Conservation (phyloP, 768 basidiomycete species). For the Pisolithus tinctorius region DNA sequence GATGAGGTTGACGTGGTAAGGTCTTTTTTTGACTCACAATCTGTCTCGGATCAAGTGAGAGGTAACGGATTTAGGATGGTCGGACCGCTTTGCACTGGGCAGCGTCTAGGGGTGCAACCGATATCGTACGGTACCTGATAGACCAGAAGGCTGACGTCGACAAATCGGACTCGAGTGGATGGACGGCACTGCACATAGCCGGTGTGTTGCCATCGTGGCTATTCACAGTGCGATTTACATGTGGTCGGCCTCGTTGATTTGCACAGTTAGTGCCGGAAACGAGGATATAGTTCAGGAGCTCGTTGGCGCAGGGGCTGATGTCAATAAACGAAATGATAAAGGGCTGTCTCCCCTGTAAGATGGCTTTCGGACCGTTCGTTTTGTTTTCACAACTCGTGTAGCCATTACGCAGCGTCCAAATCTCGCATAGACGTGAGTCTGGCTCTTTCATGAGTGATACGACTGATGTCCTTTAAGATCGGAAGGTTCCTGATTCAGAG, state of each 20-base stretch:
- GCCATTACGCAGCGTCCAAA: conserved; percentile 92
- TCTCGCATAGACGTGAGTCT: conserved; percentile 67
- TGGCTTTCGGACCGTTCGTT: neutral
- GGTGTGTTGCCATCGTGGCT: conserved; percentile 32
- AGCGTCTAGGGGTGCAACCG: conserved; percentile 63
- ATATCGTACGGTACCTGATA: conserved; percentile 61
- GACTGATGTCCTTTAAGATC: conserved; percentile 50
- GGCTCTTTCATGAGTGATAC: conserved; percentile 15
- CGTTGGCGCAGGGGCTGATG: conserved; percentile 75
- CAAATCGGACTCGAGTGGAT: conserved; percentile 57
- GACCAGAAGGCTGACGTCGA: conserved; percentile 64
- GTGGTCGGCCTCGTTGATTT: neutral
- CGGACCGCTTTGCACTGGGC: conserved; percentile 86
- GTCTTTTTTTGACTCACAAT: neutral
- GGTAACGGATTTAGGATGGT: conserved; percentile 46
- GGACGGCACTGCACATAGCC: conserved; percentile 78
- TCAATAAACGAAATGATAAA: conserved; percentile 75
- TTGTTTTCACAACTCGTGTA: conserved; percentile 23
- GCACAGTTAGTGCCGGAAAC: conserved; percentile 73
- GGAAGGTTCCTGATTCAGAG: conserved; percentile 78
- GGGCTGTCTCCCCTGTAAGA: conserved; percentile 79
- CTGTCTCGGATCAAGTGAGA: neutral
- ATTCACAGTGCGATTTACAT: neutral
- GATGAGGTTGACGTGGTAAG: conserved; percentile 59
- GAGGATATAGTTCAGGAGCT: conserved; percentile 70